phyloP scores from a whole-genome alignment of 78 protist species.

The Tieghemostelium lacteum region DNA sequence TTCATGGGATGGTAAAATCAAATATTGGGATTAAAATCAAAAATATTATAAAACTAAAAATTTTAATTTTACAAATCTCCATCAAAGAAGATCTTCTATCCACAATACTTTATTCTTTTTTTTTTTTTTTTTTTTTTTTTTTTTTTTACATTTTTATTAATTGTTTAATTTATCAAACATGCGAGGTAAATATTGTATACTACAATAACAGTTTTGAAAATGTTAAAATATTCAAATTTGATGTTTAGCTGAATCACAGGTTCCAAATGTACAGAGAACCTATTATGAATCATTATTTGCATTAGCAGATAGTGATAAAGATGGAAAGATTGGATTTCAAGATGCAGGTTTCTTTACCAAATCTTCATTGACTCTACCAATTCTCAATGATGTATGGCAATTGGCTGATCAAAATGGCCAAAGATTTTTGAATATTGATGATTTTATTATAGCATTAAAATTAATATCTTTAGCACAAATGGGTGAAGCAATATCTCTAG shows the following conservation, averaged over 20 bases:
- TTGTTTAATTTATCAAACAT: no score
- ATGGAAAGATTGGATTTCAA: conserved; percentile 44
- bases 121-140: no score
- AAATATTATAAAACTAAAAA: no score
- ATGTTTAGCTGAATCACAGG: conserved; percentile 41
- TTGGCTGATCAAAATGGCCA: conserved; percentile 46
- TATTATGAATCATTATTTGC: conserved; percentile 58
- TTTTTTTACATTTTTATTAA: no score
- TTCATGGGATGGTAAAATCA: conserved; percentile 94
- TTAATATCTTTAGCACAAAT: conserved; percentile 71
- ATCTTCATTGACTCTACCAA: conserved; percentile 29
- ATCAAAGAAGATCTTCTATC: no score
- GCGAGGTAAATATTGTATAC: no score
- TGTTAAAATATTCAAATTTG: no score
- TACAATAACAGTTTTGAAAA: no score
- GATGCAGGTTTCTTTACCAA: conserved; percentile 71
- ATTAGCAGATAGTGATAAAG: conserved; percentile 49
- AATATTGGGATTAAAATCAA: conserved; percentile 90
- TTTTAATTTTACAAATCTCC: no score
- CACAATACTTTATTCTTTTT: no score
- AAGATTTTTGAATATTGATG: conserved; percentile 47
- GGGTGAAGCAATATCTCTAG: conserved; percentile 61
- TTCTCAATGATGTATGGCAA: conserved; percentile 59
- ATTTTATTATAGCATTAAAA: conserved; percentile 68
- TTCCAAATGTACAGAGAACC: conserved; percentile 38